Evolutionary conservation across 352 stramenopile species (phyloP), one percentile per base, ranked within the genome.

Genomic region (Pythium pyrilobum): DNA sequence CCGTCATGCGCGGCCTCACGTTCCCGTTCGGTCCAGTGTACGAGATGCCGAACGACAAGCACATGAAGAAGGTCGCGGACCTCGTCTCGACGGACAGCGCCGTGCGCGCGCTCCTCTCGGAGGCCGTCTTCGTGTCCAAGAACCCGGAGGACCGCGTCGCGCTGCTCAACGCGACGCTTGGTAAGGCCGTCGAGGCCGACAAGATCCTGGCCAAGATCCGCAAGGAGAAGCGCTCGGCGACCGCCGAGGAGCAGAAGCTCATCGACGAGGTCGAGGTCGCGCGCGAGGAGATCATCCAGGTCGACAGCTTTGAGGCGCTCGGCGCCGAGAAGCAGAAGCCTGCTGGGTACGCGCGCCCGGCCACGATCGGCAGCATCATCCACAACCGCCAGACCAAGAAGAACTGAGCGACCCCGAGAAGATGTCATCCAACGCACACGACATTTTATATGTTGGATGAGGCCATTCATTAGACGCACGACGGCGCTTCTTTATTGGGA

Each of bases 261-360:
- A 97, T 99, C 70, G 89, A 97, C 60, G 88, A 98, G 59, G 95
- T 97, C 2, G 95, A 98, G 69, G 95, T 88, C 46, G 81, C 96
- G 29, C 88, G 96, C 33, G 95, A 99, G 81, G 64, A 92, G 21
- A 96, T 99, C 68, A 98, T 99, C 71, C 96, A 99, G 72, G 96
- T 99, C 40, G 80, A 97, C 74, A 84, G 67, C 39, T 98, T 98
- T 62, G 78, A 95, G 38, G 74, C 86, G 15, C 70, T 98, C 5
- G 95, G 92, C 25, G 69, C 76, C 5, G 85, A 96, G 56, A 81
- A 87, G 18, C 66, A 65, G 51, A 71, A 89, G 64, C 72, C 85
- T n/a, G 72, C 74, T 44, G 85, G 81, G 67, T 98, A 98, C 60
- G 74, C 96, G 13, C 77, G 95, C 56, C 95, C 95, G 0, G 95